A percentile compares a stretch with the other conserved stretches of the same genome.
These are phyloP conservation scores for Linnemannia zychae DNA, from an alignment of 192 early-diverging fungal species.

Conservation along the genomic window DNA sequence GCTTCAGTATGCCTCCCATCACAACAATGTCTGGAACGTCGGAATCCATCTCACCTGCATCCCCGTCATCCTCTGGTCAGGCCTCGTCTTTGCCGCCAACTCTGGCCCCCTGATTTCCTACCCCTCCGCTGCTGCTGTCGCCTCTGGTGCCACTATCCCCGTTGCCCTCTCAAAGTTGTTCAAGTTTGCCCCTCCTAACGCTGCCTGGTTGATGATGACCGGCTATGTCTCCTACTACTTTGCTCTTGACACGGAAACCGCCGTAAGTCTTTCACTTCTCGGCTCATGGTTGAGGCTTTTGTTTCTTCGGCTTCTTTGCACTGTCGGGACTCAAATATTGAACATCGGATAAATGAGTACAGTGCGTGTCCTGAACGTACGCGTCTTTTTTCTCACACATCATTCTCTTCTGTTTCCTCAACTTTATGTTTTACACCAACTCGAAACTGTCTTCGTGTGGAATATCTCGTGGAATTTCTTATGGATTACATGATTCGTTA, in stretches of 20 bases:
- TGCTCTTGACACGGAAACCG: slow-evolving; percentile 77
- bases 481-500: too few relatives aligned
- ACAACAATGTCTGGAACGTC: slow-evolving; percentile 84
- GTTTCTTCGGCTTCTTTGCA: not conserved
- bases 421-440: not conserved
- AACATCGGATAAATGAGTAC: too few relatives aligned
- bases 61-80: slow-evolving; percentile 90
- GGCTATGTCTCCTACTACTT: slow-evolving; percentile 84
- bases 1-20: slow-evolving; percentile 84
- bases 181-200: slow-evolving; percentile 59
- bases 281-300: not conserved
- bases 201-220: slow-evolving; percentile 67
- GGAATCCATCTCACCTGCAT: slow-evolving; percentile 91
- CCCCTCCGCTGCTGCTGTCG: slow-evolving; percentile 46
- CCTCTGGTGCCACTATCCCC: slow-evolving; percentile 43
- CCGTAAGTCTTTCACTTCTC: slow-evolving; percentile 59
- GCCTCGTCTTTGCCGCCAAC: slow-evolving; percentile 71
- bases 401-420: slow-evolving; percentile 26
- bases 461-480: not conserved
- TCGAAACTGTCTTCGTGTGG: not conserved
- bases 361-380: too few relatives aligned
- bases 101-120: slow-evolving; percentile 60
- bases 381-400: slow-evolving; percentile 7
- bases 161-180: slow-evolving; percentile 54
- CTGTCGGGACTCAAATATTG: not conserved